Evolutionary conservation across 345 rosid genomes (phyloP).

Genomic region (Corchorus olitorius): DNA sequence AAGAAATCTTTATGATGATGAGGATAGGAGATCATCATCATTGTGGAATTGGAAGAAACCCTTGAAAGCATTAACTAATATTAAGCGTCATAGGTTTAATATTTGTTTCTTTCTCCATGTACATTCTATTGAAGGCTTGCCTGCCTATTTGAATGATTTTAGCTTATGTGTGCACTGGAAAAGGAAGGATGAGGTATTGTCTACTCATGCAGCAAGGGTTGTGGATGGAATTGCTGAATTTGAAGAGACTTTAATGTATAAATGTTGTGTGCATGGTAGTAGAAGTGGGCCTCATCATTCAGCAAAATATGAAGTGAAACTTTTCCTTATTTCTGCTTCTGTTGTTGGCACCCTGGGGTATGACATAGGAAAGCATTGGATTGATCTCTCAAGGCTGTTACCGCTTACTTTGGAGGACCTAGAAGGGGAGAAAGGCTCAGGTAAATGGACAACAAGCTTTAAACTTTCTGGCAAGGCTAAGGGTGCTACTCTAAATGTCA

Average conservation of each 20-base stretch:
- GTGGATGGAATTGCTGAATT: constrained; percentile 59
- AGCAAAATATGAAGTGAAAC: constrained; percentile 64
- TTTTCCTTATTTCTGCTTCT: constrained; percentile 52
- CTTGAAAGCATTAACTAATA: constrained; percentile 68
- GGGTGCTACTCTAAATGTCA: constrained; percentile 68
- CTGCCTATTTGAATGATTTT: constrained; percentile 44
- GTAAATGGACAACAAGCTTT: constrained; percentile 77
- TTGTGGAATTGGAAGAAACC: constrained; percentile 86
- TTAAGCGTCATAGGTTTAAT: constrained; percentile 53
- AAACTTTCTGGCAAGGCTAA: constrained; percentile 62
- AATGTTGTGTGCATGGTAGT: constrained; percentile 60
- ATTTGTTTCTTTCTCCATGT: constrained; percentile 72
- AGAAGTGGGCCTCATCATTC: constrained; percentile 56
- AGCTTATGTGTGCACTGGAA: constrained; percentile 67
- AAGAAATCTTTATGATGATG: constrained; percentile 23
- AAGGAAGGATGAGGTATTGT: constrained; percentile 62
- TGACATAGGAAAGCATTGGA: constrained; percentile 66
- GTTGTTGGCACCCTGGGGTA: constrained; percentile 43
- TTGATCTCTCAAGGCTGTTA: constrained; percentile 77
- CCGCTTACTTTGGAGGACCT: constrained; percentile 75
- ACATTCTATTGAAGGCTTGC: constrained; percentile 78
- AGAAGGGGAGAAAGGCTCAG: constrained; percentile 53
- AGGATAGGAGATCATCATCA: constrained; percentile 44
- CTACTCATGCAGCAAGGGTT: constrained; percentile 50
- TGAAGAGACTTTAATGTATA: constrained; percentile 65